phyloP scores from a whole-genome alignment of 179 eudicot genomes.

The Beta corolliflora region DNA sequence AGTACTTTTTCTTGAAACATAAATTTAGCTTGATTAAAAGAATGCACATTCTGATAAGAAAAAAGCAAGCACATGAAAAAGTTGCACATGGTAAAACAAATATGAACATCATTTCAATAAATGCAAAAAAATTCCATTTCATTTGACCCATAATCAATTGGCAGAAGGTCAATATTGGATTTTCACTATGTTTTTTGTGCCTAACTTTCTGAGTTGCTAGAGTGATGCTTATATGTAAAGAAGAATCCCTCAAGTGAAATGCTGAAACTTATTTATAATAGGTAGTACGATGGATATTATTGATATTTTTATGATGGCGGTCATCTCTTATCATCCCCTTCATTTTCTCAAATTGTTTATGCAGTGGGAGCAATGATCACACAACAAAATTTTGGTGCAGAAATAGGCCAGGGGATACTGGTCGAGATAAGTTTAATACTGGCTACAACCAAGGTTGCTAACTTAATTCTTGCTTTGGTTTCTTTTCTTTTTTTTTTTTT shows the following conservation, averaged over 20 bases:
- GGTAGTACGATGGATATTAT: neutral
- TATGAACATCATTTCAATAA: too few relatives aligned
- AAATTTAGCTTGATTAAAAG: too few relatives aligned
- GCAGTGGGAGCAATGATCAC: constrained; percentile 98
- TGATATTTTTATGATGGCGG: neutral
- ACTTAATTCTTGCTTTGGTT: neutral
- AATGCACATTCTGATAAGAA: too few relatives aligned
- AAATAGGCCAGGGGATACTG: constrained; percentile 97
- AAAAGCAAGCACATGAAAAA: too few relatives aligned
- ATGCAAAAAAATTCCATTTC: too few relatives aligned
- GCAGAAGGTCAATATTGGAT: neutral
- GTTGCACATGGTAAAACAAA: too few relatives aligned
- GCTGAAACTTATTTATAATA: too few relatives aligned
- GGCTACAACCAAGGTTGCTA: constrained; percentile 68
- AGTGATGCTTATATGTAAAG: neutral
- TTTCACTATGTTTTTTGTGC: neutral
- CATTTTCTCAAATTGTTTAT: constrained; percentile 25
- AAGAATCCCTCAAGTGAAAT: neutral
- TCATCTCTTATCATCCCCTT: constrained; percentile 5
- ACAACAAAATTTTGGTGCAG: constrained; percentile 98
- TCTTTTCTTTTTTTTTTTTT: neutral
- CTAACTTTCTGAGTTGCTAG: neutral
- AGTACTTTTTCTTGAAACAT: too few relatives aligned
- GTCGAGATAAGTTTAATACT: constrained; percentile 70
- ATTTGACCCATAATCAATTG: neutral